These are phyloP conservation scores for Stentor coeruleus DNA, from an alignment of 73 alveolate species.

Conservation along the genomic window DNA sequence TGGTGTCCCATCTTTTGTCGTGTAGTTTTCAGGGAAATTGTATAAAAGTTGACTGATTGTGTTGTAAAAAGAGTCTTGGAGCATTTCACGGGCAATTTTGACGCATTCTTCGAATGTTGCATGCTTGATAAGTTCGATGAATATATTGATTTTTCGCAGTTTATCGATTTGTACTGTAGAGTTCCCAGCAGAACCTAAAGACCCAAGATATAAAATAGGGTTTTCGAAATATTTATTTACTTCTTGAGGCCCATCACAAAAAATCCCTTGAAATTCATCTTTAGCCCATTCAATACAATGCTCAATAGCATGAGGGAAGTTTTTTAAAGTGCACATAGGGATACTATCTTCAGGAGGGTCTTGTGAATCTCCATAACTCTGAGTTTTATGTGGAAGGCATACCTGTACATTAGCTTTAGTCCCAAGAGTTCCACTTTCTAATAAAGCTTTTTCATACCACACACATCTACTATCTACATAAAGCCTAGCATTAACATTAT, in stretches of 20 bases:
- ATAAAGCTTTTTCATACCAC: conserved; percentile 74
- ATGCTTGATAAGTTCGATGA: conserved; percentile 45
- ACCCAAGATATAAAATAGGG: background rate
- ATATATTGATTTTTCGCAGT: conserved; percentile 47
- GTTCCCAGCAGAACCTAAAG: background rate
- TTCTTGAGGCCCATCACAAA: conserved; percentile 84
- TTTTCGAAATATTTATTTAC: conserved; percentile 20
- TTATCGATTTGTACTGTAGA: conserved; percentile 43
- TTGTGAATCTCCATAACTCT: conserved; percentile 89
- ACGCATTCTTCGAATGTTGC: conserved; percentile 41
- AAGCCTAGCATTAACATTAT: conserved; percentile 90
- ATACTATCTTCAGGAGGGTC: conserved; percentile 67
- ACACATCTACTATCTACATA: conserved; percentile 87
- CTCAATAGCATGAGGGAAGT: conserved; percentile 88
- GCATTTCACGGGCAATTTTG: conserved; percentile 29
- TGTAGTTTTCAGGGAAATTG: conserved; percentile 95
- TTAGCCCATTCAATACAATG: conserved; percentile 98
- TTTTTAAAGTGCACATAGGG: conserved; percentile 95
- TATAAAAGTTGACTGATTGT: conserved; percentile 75
- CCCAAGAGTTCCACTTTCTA: conserved; percentile 95
- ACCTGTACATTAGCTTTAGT: conserved; percentile 68
- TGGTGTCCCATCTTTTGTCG: conserved; percentile 67
- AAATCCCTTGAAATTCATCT: too few species aligned
- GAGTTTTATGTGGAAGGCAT: conserved; percentile 77
- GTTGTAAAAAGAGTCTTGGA: conserved; percentile 62